phyloP scores from a whole-genome alignment of 2,329 filamentous ascomycete species.

The Monilinia polystroma region DNA sequence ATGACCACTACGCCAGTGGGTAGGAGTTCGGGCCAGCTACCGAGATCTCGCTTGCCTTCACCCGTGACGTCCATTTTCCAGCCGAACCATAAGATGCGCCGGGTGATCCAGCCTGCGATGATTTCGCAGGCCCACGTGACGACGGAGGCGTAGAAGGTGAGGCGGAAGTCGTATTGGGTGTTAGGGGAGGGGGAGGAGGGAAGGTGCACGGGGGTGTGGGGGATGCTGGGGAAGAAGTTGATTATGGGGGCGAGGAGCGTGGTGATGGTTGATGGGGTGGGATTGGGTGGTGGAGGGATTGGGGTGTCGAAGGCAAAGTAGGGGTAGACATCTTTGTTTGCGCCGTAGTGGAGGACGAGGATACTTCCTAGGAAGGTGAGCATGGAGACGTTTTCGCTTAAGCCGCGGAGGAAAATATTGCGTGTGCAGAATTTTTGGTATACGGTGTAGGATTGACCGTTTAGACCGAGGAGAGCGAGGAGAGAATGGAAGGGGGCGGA shows the following conservation, averaged over 20 bases:
- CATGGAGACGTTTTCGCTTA: conserved; percentile 69
- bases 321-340: conserved; percentile 66
- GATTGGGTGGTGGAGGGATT: conserved; percentile 8
- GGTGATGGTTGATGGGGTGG: conserved; percentile 6
- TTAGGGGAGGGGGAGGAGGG: conserved; percentile 32
- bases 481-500: conserved; percentile 57
- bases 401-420: conserved; percentile 65
- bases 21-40: conserved; percentile 65
- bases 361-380: conserved; percentile 65
- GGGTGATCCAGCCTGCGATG: conserved; percentile 58
- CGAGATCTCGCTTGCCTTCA: conserved; percentile 64
- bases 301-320: conserved; percentile 63
- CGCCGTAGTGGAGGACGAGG: conserved; percentile 63
- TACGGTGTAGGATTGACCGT: conserved; percentile 57
- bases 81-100: conserved; percentile 56
- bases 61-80: conserved; percentile 62
- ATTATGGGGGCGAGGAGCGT: conserved; percentile 13
- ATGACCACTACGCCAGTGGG: conserved; percentile 65
- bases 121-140: conserved; percentile 69
- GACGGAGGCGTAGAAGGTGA: conserved; percentile 62
- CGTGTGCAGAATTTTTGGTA: conserved; percentile 66
- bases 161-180: conserved; percentile 56
- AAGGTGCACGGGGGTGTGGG: background rate
- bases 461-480: conserved; percentile 54
- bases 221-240: background rate